Evolutionary conservation across 1,139 yeast genomes (phyloP).

Genomic region (Geotrichum reessii): DNA sequence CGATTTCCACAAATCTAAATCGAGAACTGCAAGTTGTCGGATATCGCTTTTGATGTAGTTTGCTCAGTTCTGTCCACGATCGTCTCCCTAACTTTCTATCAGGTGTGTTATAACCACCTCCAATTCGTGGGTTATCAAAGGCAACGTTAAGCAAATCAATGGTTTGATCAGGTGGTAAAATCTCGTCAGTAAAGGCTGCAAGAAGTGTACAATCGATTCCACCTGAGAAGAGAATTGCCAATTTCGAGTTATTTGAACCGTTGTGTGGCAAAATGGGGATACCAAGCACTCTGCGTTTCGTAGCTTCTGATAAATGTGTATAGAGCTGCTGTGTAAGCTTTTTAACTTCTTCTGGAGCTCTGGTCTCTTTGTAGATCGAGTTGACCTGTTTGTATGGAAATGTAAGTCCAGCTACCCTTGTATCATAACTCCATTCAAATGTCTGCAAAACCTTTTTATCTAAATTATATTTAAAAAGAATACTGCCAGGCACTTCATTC

Average conservation of each 20-base stretch:
- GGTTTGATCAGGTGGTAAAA: constrained; percentile 31
- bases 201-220: constrained; percentile 88
- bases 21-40: constrained; percentile 8
- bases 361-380: background rate
- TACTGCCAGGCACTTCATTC: constrained; percentile 33
- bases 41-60: constrained; percentile 11
- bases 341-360: background rate
- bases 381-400: constrained; percentile 10
- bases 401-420: background rate
- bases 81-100: constrained; percentile 68
- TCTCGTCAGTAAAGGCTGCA: constrained; percentile 43
- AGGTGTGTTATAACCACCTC: constrained; percentile 55
- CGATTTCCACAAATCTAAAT: constrained; percentile 56
- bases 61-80: constrained; percentile 50
- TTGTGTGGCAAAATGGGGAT: constrained; percentile 34
- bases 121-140: constrained; percentile 83
- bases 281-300: constrained; percentile 48
- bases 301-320: constrained; percentile 35
- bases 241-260: constrained; percentile 16
- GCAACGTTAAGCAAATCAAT: constrained; percentile 90
- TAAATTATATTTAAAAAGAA: constrained; percentile 26
- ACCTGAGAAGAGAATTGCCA: constrained; percentile 81
- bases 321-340: constrained; percentile 21
- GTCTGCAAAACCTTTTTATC: constrained; percentile 1
- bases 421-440: background rate